Evolutionary conservation across 2,329 filamentous ascomycete species (phyloP).

Genomic region (Cytospora leucostoma): DNA sequence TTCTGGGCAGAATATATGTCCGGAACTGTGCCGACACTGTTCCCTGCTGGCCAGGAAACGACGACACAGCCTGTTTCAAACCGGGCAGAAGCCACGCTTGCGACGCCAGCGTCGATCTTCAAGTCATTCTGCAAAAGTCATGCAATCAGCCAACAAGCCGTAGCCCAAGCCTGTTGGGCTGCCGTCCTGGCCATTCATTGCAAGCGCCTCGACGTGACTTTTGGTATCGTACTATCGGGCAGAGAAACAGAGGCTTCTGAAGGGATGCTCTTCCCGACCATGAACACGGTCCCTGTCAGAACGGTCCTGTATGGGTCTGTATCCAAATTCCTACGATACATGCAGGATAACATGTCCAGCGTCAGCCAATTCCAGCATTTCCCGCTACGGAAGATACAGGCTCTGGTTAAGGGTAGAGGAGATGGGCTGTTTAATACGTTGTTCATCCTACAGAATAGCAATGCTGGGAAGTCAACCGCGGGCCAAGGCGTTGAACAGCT

Average conservation of each 20-base stretch:
- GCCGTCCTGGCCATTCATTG: constrained; percentile 65
- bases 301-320: constrained; percentile 70
- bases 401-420: constrained; percentile 52
- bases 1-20: constrained; percentile 76
- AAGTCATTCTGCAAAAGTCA: constrained; percentile 64
- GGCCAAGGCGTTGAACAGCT: constrained; percentile 39
- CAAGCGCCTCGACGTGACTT: constrained; percentile 71
- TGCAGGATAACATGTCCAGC: constrained; percentile 69
- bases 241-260: constrained; percentile 73
- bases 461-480: background rate
- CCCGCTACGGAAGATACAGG: constrained; percentile 62
- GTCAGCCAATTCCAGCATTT: constrained; percentile 75
- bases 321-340: constrained; percentile 65
- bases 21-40: constrained; percentile 43
- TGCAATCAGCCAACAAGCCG: constrained; percentile 71
- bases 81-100: constrained; percentile 49
- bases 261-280: constrained; percentile 77
- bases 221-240: constrained; percentile 82
- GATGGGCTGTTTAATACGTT: constrained; percentile 55
- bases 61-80: constrained; percentile 31
- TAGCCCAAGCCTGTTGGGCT: constrained; percentile 78
- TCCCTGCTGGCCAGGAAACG: constrained; percentile 4
- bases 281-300: constrained; percentile 84
- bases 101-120: constrained; percentile 44
- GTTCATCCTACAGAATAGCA: constrained; percentile 54